Evolutionary conservation across 371 early-diverging fungal species (phyloP).

Genomic region (Chytridium lagenaria): DNA sequence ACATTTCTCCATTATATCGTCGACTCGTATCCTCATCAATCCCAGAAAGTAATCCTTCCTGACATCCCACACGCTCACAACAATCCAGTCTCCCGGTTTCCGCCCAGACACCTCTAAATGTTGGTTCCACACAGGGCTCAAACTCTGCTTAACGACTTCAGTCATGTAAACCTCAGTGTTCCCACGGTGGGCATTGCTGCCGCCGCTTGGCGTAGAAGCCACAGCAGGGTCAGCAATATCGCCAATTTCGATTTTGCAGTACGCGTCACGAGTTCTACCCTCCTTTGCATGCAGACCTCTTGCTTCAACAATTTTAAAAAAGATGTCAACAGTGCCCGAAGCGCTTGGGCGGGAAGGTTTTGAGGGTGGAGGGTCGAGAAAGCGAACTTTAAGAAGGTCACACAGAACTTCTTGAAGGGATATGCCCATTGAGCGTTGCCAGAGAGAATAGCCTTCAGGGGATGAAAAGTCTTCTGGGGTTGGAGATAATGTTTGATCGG

Average conservation of each 20-base stretch:
- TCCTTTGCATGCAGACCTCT: conserved; percentile 46
- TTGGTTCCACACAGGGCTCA: conserved; percentile 51
- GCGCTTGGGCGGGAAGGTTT: neutral
- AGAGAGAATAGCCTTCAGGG: conserved; percentile 45
- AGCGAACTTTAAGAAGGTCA: conserved; percentile 46
- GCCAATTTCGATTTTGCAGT: conserved; percentile 50
- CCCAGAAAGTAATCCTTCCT: conserved; percentile 51
- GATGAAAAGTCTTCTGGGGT: conserved; percentile 52
- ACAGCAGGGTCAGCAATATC: conserved; percentile 25
- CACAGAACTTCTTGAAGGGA: conserved; percentile 47
- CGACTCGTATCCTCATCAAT: conserved; percentile 32
- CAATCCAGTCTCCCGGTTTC: conserved; percentile 32
- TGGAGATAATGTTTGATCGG: conserved; percentile 43
- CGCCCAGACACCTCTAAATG: conserved; percentile 41
- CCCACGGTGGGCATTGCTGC: neutral
- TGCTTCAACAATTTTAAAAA: conserved; percentile 50
- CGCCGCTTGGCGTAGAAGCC: neutral
- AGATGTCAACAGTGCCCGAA: conserved; percentile 10
- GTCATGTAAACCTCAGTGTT: conserved; percentile 40
- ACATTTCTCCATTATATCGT: conserved; percentile 38
- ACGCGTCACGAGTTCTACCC: conserved; percentile 40
- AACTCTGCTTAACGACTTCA: conserved; percentile 31
- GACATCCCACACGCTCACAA: conserved; percentile 50
- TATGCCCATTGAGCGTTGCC: conserved; percentile 38
- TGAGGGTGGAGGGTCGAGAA: conserved; percentile 35